Percentiles rank a stretch among this genome's conserved stretches.
phyloP scores from a whole-genome alignment of 768 basidiomycete genomes.

The Amylocystis lapponica region DNA sequence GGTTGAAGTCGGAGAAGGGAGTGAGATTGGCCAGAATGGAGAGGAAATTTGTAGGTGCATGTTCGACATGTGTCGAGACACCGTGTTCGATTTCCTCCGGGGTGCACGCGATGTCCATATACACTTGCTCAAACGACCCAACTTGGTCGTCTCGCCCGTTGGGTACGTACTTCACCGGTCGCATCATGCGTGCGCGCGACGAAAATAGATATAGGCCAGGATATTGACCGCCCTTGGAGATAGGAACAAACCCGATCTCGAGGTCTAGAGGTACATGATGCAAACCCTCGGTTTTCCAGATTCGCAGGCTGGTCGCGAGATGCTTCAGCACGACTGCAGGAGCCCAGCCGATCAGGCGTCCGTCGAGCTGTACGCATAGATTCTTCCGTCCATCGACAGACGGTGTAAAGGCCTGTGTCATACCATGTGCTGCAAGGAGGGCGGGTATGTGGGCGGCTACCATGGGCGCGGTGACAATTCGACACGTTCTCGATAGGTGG shows the following conservation, averaged over 20 bases:
- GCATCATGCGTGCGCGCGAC: constrained; percentile 89
- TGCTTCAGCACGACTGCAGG: constrained; percentile 63
- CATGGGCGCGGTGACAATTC: constrained; percentile 77
- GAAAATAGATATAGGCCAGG: constrained; percentile 94
- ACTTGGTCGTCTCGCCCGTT: constrained; percentile 88
- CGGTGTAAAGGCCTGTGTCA: constrained; percentile 85
- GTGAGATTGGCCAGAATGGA: constrained; percentile 97
- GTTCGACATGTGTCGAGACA: constrained; percentile 88
- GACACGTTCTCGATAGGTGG: constrained; percentile 91
- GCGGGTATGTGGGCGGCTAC: constrained; percentile 73
- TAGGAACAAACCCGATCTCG: constrained; percentile 87
- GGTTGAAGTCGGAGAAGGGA: constrained; percentile 99
- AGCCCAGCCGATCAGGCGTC: constrained; percentile 92
- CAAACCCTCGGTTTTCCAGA: constrained; percentile 90
- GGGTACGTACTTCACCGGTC: constrained; percentile 86
- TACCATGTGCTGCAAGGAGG: constrained; percentile 82
- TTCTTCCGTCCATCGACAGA: constrained; percentile 78
- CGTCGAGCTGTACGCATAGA: constrained; percentile 92
- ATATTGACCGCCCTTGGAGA: constrained; percentile 89
- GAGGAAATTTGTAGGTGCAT: constrained; percentile 90
- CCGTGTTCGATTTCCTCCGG: constrained; percentile 72
- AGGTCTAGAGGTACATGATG: constrained; percentile 85
- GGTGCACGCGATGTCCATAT: constrained; percentile 95
- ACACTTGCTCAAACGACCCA: constrained; percentile 97
- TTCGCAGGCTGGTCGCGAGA: constrained; percentile 79